These are phyloP conservation scores for Aschersonia sp. DNA, from an alignment of 2,329 filamentous ascomycete species.

Conservation along the genomic window DNA sequence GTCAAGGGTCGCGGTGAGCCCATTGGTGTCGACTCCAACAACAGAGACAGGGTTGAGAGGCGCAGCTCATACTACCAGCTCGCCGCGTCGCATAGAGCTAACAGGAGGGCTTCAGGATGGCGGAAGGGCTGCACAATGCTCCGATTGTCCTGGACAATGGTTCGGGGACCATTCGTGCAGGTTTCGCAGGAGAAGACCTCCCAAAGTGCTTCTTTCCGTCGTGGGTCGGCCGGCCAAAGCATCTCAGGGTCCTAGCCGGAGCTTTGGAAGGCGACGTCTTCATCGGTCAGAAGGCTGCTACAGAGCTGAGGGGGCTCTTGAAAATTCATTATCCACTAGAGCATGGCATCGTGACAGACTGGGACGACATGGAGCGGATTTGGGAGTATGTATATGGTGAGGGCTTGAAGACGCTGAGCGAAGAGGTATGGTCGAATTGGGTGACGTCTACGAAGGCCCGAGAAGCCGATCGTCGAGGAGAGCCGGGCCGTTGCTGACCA, in stretches of 20 bases:
- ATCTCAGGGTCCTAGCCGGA: constrained; percentile 86
- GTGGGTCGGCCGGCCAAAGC: constrained; percentile 91
- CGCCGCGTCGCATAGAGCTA: neutral
- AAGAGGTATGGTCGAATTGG: constrained; percentile 48
- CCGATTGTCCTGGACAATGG: constrained; percentile 99
- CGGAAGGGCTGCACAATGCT: constrained; percentile 73
- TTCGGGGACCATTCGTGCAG: constrained; percentile 91
- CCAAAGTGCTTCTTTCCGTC: constrained; percentile 97
- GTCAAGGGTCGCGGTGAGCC: constrained; percentile 1
- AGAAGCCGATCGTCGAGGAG: neutral
- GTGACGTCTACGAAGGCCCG: no score
- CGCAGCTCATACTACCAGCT: no score
- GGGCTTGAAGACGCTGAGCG: constrained; percentile 88
- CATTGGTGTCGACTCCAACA: neutral
- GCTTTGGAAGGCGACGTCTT: constrained; percentile 94
- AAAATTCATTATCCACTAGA: constrained; percentile 95
- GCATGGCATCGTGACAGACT: constrained; percentile 96
- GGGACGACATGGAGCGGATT: constrained; percentile 99
- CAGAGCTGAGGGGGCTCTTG: constrained; percentile 78
- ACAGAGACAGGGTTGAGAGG: no score
- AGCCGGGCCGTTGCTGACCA: constrained; percentile 6
- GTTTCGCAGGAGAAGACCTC: constrained; percentile 89
- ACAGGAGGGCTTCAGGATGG: constrained; percentile 21
- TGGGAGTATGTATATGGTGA: constrained; percentile 97
- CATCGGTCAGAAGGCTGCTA: constrained; percentile 77